phyloP scores from a whole-genome alignment of 2,329 filamentous ascomycete species.

The Verruconis gallopava region DNA sequence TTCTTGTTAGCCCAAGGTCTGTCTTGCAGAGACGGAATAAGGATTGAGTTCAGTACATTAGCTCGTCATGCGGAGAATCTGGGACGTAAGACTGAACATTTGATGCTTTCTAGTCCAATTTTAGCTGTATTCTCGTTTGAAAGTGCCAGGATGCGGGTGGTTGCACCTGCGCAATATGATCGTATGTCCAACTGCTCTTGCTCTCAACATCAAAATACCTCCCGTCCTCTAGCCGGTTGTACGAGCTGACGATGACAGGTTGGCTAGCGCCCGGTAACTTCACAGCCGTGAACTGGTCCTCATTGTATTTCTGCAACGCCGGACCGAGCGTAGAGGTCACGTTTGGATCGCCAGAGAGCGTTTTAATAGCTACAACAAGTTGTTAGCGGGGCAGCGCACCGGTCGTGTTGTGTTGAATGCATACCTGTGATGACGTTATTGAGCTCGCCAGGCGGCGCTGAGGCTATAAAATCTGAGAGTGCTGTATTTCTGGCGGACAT shows the following conservation, averaged over 20 bases:
- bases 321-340: constrained; percentile 61
- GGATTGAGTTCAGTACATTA: constrained; percentile 48
- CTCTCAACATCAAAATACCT: constrained; percentile 86
- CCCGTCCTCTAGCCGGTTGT: constrained; percentile 68
- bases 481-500: constrained; percentile 26
- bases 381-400: not conserved
- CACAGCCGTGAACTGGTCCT: constrained; percentile 79
- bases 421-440: constrained; percentile 78
- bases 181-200: constrained; percentile 76
- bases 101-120: constrained; percentile 55
- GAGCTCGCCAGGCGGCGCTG: constrained; percentile 91
- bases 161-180: constrained; percentile 66
- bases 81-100: constrained; percentile 64
- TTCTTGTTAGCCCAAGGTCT: not conserved
- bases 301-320: constrained; percentile 89
- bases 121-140: no score
- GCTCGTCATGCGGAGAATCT: constrained; percentile 62
- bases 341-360: constrained; percentile 58
- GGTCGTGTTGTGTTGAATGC: not conserved
- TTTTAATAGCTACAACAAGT: constrained; percentile 63
- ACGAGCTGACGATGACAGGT: constrained; percentile 68
- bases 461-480: constrained; percentile 71
- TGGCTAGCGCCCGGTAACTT: constrained; percentile 81
- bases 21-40: no score
- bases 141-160: no score